These are phyloP conservation scores for Penicillium maclennaniae DNA, from an alignment of 495 filamentous ascomycete genomes.

Conservation along the genomic window DNA sequence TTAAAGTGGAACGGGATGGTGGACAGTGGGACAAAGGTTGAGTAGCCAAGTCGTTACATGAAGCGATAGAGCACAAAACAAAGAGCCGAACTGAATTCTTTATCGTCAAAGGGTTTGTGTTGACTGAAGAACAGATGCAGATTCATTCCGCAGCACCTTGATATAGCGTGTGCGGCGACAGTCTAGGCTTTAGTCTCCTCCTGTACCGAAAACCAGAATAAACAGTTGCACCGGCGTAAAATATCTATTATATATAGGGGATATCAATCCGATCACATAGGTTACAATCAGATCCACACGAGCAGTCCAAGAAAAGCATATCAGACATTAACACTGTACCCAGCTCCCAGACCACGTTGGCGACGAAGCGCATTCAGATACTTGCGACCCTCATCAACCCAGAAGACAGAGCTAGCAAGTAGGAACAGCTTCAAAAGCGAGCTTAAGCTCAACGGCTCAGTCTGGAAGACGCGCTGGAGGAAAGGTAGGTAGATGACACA, in stretches of 20 bases:
- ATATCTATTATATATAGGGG: constrained; percentile 23
- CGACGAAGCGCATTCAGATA: constrained; percentile 42
- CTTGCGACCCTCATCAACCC: constrained; percentile 90
- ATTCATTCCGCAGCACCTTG: no score
- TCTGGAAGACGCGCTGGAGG: constrained; percentile 92
- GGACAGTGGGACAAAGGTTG: no score
- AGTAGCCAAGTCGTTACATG: no score
- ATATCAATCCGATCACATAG: constrained; percentile 18
- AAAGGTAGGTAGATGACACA: constrained; percentile 92
- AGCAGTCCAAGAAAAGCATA: not conserved
- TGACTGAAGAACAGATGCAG: not conserved
- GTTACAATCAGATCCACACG: constrained; percentile 9
- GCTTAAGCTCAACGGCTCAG: constrained; percentile 69
- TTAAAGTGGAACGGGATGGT: no score
- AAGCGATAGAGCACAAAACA: not conserved
- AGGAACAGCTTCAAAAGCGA: constrained; percentile 69
- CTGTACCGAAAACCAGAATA: no score
- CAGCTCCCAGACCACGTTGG: constrained; percentile 33
- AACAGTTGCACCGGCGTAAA: not conserved
- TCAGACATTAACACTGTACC: constrained; percentile 46
- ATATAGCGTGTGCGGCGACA: no score
- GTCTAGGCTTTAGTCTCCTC: no score
- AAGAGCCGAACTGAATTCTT: no score
- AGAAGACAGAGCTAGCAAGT: constrained; percentile 86
- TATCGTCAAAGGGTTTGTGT: no score